Evolutionary conservation across 2,329 filamentous ascomycete species (phyloP).

Genomic region (Penicillium capsulatum): DNA sequence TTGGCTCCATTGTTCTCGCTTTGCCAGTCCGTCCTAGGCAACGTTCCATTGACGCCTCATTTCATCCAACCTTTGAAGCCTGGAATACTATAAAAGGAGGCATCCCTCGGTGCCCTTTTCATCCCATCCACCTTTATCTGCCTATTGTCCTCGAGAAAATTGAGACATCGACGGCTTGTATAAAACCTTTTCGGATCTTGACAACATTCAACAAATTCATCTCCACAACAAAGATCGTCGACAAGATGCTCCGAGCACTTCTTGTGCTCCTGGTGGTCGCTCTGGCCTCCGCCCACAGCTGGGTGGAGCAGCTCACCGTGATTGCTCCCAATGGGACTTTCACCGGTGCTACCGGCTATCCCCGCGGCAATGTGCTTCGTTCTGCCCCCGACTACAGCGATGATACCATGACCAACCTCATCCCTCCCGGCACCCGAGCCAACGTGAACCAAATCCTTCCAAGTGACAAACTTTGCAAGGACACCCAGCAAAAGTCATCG

Average conservation of each 20-base stretch:
- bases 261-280: slow-evolving; percentile 25
- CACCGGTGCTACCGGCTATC: slow-evolving; percentile 65
- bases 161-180: too few relatives aligned
- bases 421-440: slow-evolving; percentile 53
- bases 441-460: slow-evolving; percentile 48
- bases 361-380: slow-evolving; percentile 65
- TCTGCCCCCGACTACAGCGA: slow-evolving; percentile 55
- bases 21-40: too few relatives aligned
- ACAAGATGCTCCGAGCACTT: slow-evolving; percentile 13
- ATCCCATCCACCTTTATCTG: too few relatives aligned
- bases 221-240: neutral
- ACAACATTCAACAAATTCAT: too few relatives aligned
- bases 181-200: too few relatives aligned
- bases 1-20: too few relatives aligned
- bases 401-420: slow-evolving; percentile 56
- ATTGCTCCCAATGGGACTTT: slow-evolving; percentile 72
- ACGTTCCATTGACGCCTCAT: too few relatives aligned
- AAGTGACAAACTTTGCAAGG: slow-evolving; percentile 60
- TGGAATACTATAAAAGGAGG: too few relatives aligned
- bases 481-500: slow-evolving; percentile 57
- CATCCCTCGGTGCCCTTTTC: too few relatives aligned
- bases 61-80: too few relatives aligned
- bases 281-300: slow-evolving; percentile 61
- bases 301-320: slow-evolving; percentile 72
- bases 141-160: too few relatives aligned